Base-by-base conservation (phyloP, 2,329 filamentous ascomycete genomes). In the Phaeomoniella chlamydospora region DNA sequence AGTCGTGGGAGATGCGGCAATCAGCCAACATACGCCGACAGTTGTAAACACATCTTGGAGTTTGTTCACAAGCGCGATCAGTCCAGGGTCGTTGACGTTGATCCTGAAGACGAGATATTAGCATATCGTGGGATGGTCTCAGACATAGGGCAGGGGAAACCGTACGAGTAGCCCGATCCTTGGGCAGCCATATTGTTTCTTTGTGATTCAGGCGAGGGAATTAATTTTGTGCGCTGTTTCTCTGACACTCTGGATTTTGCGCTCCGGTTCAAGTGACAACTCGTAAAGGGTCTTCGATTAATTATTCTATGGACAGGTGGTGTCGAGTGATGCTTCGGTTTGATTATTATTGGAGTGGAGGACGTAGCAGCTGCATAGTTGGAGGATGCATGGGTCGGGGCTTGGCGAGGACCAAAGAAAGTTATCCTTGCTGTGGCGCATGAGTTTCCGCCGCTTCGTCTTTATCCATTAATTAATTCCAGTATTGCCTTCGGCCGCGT, bases 31-130 rank as follows among this genome's bases (percentile, higher is more conserved):
- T 67, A 80, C 76, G 50, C 90, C 90, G 49, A 98, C 90, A 30
- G 90, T 96, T 43, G 88, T 80, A 58, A 98, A 98, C 49, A 98
- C 90, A 84, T 98, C 90, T 60, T 98, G 90, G 33, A 98, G 78
- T 70, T 93, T 96, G 71, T 98, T 98, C 58, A 98, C 90, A 50
- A 96, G 80, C 18, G 76, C 78, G 51, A 80, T 80, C 49, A 80
- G 65, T 45, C 67, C 67, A 16, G 76, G 76, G 51, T 80, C 76
- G 54, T 80, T 80, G 42, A 80, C 76, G 56, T 80, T 80, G 58
- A 80, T 77, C 49, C 75, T 80, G 54, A 47, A 44, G 39, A 16
- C 29, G 38, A 45, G n/a, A 31, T 37, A 40, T 40, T 35, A 41
- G 45, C 33, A 31, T 37, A 32, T 26, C 45, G 42, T 46, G 38